Evolutionary conservation across 2,329 filamentous ascomycete genomes (phyloP).

Genomic region (Cytospora paraplurivora): DNA sequence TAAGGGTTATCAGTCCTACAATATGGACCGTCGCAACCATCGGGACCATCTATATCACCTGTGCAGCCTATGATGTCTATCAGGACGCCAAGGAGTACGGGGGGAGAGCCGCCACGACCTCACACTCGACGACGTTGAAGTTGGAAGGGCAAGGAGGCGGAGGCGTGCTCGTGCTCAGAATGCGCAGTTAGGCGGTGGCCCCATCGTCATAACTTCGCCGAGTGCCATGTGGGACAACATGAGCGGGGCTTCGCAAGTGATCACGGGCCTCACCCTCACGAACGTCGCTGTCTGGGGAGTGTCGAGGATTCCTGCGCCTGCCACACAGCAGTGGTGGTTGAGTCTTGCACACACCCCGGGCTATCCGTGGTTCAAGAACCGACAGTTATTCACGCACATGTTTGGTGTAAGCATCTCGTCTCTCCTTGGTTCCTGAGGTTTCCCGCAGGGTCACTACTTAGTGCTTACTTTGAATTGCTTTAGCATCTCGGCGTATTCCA

Average conservation of each 20-base stretch:
- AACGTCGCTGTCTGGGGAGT: slow-evolving; percentile 30
- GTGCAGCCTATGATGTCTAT: slow-evolving; percentile 16
- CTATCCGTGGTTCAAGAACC: slow-evolving; percentile 11
- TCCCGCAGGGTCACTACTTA: neutral
- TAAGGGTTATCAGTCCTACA: slow-evolving; percentile 30
- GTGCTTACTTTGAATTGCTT: neutral
- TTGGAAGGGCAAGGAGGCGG: neutral
- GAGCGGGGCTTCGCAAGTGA: slow-evolving; percentile 19
- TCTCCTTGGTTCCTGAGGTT: neutral
- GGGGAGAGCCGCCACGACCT: slow-evolving; percentile 8
- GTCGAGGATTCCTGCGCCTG: slow-evolving; percentile 23
- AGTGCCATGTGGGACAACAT: slow-evolving; percentile 28
- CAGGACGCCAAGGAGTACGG: slow-evolving; percentile 15
- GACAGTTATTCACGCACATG: slow-evolving; percentile 34
- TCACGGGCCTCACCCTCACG: slow-evolving; percentile 26
- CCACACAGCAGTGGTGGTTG: slow-evolving; percentile 3
- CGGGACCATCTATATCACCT: slow-evolving; percentile 25
- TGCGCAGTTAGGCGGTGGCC: slow-evolving; percentile 5
- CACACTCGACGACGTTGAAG: slow-evolving; percentile 27
- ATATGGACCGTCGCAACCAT: slow-evolving; percentile 32
- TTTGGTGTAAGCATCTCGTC: slow-evolving; percentile 30
- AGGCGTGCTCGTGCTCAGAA: neutral
- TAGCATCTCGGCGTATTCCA: slow-evolving; percentile 34
- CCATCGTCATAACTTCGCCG: slow-evolving; percentile 22
- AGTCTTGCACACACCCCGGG: slow-evolving; percentile 20